Evolutionary conservation across 805 yeast genomes (phyloP), one percentile per base, ranked within the genome.

Genomic region (Saturnispora quitensis): DNA sequence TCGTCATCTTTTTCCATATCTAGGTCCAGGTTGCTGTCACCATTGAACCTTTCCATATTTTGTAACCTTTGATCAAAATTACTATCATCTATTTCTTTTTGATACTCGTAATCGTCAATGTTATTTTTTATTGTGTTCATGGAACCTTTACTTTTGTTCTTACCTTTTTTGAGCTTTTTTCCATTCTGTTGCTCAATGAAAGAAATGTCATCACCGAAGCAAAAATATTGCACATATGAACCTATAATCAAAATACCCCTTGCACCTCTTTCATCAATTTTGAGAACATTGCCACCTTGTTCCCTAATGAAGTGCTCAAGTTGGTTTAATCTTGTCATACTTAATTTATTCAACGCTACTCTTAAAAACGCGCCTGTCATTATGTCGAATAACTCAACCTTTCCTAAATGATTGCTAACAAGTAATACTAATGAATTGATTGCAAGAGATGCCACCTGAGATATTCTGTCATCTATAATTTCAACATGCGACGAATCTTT

Each of bases 381-480:
- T 1, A 70, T 58, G 58, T 76, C 72, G 60, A 73, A 72, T 17
- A 75, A 44, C 48, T 72, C 71, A 27, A 70, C 64, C 47, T 63
- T 64, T 2, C 80, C 80, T 53, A 72, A 68, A 52, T 63, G 69
- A 2, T 74, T 73, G 0, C 77, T 75, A 7, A 75, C 64, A 8
- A 71, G 59, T 22, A 63, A 50, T 7, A 68, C 61, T 43, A 62
- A 40, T 1, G 68, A 56, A 47, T 61, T 67, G 13, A 69, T 45
- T 3, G 62, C 59, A 2, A 67, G 51, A 20, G 65, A 61, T 2
- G 65, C 61, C 10, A 66, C 49, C 4, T 64, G 62, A 0, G 66
- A 71, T 7, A 62, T 54, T 50, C 38, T 55, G 50, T 10, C 52
- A 35, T 25, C 35, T 31, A 38, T 51, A 20, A 13, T 49, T 57